phyloP scores from a whole-genome alignment of 179 eudicot genomes.

The Amaranthus tricolor region DNA sequence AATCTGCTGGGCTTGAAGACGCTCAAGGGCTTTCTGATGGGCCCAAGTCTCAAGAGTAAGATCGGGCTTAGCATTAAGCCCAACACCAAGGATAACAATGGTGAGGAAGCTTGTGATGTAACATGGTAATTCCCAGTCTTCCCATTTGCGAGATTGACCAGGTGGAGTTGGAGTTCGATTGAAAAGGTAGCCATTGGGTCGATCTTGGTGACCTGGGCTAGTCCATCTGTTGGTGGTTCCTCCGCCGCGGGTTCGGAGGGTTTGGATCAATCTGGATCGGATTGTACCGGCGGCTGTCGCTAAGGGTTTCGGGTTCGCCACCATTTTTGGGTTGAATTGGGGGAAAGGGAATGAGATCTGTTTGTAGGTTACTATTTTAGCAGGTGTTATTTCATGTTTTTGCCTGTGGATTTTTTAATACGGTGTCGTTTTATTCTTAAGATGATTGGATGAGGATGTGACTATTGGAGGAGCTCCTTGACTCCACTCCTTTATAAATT shows the following conservation, averaged over 20 bases:
- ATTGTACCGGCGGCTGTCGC: constrained; percentile 59
- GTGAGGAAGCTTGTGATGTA: constrained; percentile 87
- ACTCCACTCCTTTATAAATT: no score
- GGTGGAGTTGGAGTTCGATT: constrained; percentile 74
- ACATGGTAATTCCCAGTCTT: constrained; percentile 95
- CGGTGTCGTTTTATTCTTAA: neutral
- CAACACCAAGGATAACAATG: constrained; percentile 82
- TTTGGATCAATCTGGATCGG: constrained; percentile 46
- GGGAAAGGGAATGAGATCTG: constrained; percentile 1
- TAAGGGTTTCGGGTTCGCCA: constrained; percentile 58
- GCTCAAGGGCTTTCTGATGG: constrained; percentile 82
- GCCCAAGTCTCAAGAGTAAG: constrained; percentile 95
- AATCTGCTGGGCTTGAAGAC: constrained; percentile 47
- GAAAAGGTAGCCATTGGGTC: constrained; percentile 83
- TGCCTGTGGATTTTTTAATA: neutral
- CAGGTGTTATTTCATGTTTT: neutral
- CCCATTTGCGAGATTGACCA: constrained; percentile 81
- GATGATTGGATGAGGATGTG: no score
- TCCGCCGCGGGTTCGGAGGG: constrained; percentile 54
- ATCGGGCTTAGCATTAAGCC: constrained; percentile 83
- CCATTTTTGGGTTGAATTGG: constrained; percentile 21
- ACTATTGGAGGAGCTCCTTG: no score
- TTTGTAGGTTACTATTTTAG: neutral
- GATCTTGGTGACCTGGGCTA: constrained; percentile 80
- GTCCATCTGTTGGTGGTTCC: constrained; percentile 61